These are phyloP conservation scores for Penicillium sp. DNA, from an alignment of 2,329 filamentous ascomycete genomes.

Conservation along the genomic window DNA sequence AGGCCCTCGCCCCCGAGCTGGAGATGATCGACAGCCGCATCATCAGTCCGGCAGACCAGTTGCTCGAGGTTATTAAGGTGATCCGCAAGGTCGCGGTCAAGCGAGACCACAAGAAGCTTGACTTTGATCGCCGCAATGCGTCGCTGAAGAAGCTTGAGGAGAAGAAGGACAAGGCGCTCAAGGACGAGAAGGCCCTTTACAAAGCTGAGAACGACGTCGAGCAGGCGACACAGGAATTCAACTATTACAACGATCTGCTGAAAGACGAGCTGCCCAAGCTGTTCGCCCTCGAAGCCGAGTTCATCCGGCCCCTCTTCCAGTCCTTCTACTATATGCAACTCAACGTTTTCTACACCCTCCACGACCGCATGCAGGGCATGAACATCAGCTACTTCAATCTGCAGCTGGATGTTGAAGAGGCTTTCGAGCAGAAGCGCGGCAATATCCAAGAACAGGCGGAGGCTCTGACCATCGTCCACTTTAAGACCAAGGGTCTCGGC, in stretches of 20 bases:
- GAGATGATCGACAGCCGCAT: slow-evolving; percentile 96
- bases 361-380: slow-evolving; percentile 96
- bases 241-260: slow-evolving; percentile 95
- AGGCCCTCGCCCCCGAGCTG: slow-evolving; percentile 83
- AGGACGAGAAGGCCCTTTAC: slow-evolving; percentile 97
- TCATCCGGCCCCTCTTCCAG: slow-evolving; percentile 96
- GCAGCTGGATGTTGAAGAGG: slow-evolving; percentile 85
- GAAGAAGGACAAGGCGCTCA: slow-evolving; percentile 93
- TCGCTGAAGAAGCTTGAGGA: slow-evolving; percentile 92
- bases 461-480: slow-evolving; percentile 80
- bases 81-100: slow-evolving; percentile 87
- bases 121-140: slow-evolving; percentile 85
- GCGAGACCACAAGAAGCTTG: slow-evolving; percentile 95
- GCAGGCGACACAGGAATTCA: slow-evolving; percentile 89
- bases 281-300: slow-evolving; percentile 85
- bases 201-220: slow-evolving; percentile 92
- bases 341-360: slow-evolving; percentile 97
- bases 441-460: slow-evolving; percentile 88
- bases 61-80: slow-evolving; percentile 91
- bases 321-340: slow-evolving; percentile 99
- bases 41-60: slow-evolving; percentile 88
- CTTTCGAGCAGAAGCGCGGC: slow-evolving; percentile 84
- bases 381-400: slow-evolving; percentile 98
- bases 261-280: slow-evolving; percentile 95
- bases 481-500: slow-evolving; percentile 77